phyloP scores from a whole-genome alignment of 176 grass and related monocot species.

The Dendrocalamus sinicus region DNA sequence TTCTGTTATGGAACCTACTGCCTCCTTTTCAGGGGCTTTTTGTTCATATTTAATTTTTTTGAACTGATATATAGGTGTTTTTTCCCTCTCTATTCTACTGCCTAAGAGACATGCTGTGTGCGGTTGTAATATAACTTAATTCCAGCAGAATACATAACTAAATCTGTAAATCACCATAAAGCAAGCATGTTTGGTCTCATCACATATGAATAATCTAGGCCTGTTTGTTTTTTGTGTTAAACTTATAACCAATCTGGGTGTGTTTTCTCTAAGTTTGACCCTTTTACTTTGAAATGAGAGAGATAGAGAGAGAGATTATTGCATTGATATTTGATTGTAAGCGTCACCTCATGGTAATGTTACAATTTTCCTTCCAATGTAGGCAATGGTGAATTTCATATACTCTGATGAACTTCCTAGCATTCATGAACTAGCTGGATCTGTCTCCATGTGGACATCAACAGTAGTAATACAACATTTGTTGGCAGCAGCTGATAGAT shows the following conservation, averaged over 20 bases:
- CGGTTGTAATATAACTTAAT: slow-evolving; percentile 22
- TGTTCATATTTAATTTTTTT: neutral
- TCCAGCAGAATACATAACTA: neutral
- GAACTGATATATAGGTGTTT: neutral
- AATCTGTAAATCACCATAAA: slow-evolving; percentile 24
- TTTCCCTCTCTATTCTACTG: neutral
- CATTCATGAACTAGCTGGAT: slow-evolving; percentile 73
- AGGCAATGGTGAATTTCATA: slow-evolving; percentile 85
- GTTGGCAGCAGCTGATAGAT: slow-evolving; percentile 83
- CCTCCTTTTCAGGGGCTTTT: neutral
- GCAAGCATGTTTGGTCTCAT: slow-evolving; percentile 24
- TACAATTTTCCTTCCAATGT: slow-evolving; percentile 3
- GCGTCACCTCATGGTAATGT: slow-evolving; percentile 15
- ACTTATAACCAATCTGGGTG: neutral
- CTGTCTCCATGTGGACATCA: slow-evolving; percentile 67
- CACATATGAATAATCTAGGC: neutral
- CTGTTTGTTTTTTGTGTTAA: neutral
- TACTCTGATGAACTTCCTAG: slow-evolving; percentile 82
- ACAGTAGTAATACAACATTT: slow-evolving; percentile 77
- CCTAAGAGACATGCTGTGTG: slow-evolving; percentile 2
- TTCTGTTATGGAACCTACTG: neutral
- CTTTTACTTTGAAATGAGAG: neutral
- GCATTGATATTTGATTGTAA: slow-evolving; percentile 1
- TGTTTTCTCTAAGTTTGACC: neutral
- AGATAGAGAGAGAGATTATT: neutral